Percentiles rank a stretch among this genome's conserved stretches.
Evolutionary conservation across 768 basidiomycete genomes (phyloP).

Genomic region (Hysterangium stoloniferum): DNA sequence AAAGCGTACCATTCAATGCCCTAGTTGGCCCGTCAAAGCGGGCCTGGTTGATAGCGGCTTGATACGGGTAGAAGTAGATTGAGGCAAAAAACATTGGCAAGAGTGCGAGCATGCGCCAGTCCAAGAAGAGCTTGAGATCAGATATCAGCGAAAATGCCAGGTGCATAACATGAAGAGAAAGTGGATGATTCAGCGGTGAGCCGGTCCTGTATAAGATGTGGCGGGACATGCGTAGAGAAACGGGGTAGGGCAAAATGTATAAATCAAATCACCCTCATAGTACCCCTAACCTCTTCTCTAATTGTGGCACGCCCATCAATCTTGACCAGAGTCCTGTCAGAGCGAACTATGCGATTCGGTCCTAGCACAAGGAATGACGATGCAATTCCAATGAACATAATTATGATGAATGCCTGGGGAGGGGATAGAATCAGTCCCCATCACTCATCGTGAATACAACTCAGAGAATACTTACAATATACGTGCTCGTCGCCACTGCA

Average conservation of each 20-base stretch:
- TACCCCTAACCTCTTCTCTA: conserved; percentile 15
- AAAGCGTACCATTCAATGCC: conserved; percentile 32
- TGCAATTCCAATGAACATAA: conserved; percentile 35
- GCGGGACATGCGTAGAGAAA: too few relatives aligned
- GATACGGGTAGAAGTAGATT: conserved; percentile 40
- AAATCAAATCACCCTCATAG: too few relatives aligned
- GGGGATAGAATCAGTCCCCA: background rate
- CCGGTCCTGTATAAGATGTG: too few relatives aligned
- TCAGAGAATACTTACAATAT: conserved; percentile 25
- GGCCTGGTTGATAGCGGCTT: conserved; percentile 31
- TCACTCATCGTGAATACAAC: background rate
- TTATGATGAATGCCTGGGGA: conserved; percentile 33
- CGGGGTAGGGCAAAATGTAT: too few relatives aligned
- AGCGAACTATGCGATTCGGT: conserved; percentile 29
- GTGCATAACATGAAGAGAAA: too few relatives aligned
- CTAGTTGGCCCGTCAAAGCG: conserved; percentile 37
- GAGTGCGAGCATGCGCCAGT: conserved; percentile 34
- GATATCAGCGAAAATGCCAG: too few relatives aligned
- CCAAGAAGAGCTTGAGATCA: conserved; percentile 32
- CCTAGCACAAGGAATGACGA: conserved; percentile 30
- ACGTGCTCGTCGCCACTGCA: conserved; percentile 32
- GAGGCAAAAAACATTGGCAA: conserved; percentile 37
- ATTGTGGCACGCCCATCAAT: conserved; percentile 24
- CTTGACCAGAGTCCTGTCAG: conserved; percentile 35
- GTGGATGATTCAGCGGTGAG: too few relatives aligned